Conservation (phyloP, 2,329 filamentous ascomycete genomes). For the Calonectria henricotiae region DNA sequence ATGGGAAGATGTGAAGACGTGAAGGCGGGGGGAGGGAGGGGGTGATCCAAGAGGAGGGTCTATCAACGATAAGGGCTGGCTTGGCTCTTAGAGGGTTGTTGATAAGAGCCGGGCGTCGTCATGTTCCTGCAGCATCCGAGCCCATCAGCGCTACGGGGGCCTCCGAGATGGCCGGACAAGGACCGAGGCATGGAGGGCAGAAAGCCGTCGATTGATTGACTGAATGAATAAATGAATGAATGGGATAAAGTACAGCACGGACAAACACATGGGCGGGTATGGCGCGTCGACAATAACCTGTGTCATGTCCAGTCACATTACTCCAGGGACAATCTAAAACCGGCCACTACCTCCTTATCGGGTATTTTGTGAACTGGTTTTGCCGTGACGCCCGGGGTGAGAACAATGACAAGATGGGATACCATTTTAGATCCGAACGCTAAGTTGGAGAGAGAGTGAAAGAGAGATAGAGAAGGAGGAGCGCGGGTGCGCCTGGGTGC, state of each 20-base stretch:
- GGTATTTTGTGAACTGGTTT: constrained; percentile 3
- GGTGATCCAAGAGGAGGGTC: constrained; percentile 14
- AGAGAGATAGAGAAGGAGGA: background rate
- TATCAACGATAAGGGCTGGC: constrained; percentile 17
- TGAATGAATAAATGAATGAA: constrained; percentile 15
- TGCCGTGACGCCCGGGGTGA: constrained; percentile 21
- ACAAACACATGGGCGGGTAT: constrained; percentile 33
- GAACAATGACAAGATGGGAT: background rate
- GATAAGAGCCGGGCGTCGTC: constrained; percentile 26
- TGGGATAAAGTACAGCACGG: constrained; percentile 4
- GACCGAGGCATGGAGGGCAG: constrained; percentile 10
- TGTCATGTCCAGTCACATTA: constrained; percentile 16
- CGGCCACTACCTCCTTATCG: constrained; percentile 16
- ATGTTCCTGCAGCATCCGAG: constrained; percentile 36
- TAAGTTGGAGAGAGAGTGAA: background rate
- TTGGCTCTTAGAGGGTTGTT: background rate
- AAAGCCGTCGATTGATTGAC: background rate
- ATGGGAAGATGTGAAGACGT: constrained; percentile 25
- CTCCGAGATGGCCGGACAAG: constrained; percentile 18
- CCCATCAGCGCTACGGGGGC: constrained; percentile 15
- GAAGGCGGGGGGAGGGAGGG: constrained; percentile 14
- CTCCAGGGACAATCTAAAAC: background rate
- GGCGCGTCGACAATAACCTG: constrained; percentile 28
- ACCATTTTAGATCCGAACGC: constrained; percentile 20
- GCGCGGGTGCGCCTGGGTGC: background rate